phyloP scores from a whole-genome alignment of 2,329 filamentous ascomycete species.

The Phaeophleospora eucalypticola region DNA sequence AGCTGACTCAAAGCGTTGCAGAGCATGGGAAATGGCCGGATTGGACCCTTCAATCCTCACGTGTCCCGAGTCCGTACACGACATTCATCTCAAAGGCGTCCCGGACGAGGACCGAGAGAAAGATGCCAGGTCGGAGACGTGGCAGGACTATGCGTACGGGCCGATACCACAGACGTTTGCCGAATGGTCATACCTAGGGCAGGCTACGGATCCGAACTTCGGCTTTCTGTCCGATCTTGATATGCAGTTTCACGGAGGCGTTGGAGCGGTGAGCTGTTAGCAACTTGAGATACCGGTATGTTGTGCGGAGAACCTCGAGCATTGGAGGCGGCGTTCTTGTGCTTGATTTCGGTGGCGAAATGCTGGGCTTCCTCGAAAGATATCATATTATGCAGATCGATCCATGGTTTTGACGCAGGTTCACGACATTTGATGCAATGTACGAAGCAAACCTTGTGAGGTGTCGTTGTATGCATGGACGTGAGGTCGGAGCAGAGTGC shows the following conservation, averaged over 20 bases:
- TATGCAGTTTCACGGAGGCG: slow-evolving; percentile 15
- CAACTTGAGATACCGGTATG: too few species aligned
- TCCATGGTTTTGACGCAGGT: too few species aligned
- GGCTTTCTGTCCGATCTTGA: slow-evolving; percentile 18
- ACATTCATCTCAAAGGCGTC: slow-evolving; percentile 17
- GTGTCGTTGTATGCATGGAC: too few species aligned
- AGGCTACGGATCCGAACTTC: slow-evolving; percentile 20
- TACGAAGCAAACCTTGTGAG: too few species aligned
- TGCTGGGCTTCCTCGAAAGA: too few species aligned
- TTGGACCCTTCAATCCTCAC: slow-evolving; percentile 20
- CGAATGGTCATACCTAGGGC: slow-evolving; percentile 18
- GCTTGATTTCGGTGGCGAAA: too few species aligned
- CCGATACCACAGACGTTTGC: slow-evolving; percentile 19
- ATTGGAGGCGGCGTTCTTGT: too few species aligned
- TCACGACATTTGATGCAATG: too few species aligned
- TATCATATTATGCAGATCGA: too few species aligned
- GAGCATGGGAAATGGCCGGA: slow-evolving; percentile 23
- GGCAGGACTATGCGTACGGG: slow-evolving; percentile 20
- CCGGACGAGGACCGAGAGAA: slow-evolving; percentile 16
- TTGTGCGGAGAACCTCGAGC: too few species aligned
- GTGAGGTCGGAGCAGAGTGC: too few species aligned
- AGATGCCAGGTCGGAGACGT: slow-evolving; percentile 14
- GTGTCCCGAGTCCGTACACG: slow-evolving; percentile 18
- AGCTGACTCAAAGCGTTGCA: slow-evolving; percentile 4
- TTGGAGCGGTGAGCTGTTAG: slow-evolving; percentile 7